A percentile compares a stretch with the other conserved stretches of the same genome.
Conservation (phyloP, 129 eudicot genomes). For the Saposhnikovia divaricata region DNA sequence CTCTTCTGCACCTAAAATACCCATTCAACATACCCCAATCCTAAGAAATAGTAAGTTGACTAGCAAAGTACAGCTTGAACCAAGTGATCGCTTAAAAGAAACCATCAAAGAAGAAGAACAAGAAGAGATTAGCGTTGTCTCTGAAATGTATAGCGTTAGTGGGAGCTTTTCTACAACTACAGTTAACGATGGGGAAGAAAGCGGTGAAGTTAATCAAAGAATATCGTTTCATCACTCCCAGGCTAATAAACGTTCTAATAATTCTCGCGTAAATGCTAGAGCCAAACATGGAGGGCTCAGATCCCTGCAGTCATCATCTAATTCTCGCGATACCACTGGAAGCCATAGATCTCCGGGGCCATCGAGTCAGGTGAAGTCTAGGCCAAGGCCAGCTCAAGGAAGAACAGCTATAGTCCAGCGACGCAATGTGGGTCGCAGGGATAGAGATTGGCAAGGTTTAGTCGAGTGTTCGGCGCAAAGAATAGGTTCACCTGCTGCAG, state of each 20-base stretch:
- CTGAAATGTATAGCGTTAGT: conserved; percentile 54
- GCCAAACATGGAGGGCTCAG: background rate
- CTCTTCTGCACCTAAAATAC: conserved; percentile 1
- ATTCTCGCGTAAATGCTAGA: background rate
- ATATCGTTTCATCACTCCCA: conserved; percentile 10
- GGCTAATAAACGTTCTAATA: conserved; percentile 4
- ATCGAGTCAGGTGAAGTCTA: conserved; percentile 21
- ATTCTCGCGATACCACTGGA: conserved; percentile 10
- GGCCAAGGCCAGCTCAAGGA: conserved; percentile 19
- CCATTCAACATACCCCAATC: background rate
- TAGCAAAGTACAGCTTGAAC: background rate
- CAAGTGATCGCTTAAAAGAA: conserved; percentile 6
- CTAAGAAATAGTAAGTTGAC: background rate
- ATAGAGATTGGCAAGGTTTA: conserved; percentile 21
- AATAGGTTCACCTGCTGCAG: conserved; percentile 45
- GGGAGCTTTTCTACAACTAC: conserved; percentile 55
- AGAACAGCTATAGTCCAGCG: conserved; percentile 16
- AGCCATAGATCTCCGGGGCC: conserved; percentile 21
- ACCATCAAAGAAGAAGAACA: conserved; percentile 18
- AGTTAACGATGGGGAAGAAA: conserved; percentile 34
- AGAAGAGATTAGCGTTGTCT: conserved; percentile 14
- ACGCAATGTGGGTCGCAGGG: conserved; percentile 18
- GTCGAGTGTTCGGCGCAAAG: conserved; percentile 22
- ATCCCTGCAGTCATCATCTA: conserved; percentile 11
- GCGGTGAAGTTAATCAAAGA: conserved; percentile 44